These are phyloP conservation scores for Chalciporus chontae DNA, from an alignment of 768 basidiomycete genomes.

Conservation along the genomic window DNA sequence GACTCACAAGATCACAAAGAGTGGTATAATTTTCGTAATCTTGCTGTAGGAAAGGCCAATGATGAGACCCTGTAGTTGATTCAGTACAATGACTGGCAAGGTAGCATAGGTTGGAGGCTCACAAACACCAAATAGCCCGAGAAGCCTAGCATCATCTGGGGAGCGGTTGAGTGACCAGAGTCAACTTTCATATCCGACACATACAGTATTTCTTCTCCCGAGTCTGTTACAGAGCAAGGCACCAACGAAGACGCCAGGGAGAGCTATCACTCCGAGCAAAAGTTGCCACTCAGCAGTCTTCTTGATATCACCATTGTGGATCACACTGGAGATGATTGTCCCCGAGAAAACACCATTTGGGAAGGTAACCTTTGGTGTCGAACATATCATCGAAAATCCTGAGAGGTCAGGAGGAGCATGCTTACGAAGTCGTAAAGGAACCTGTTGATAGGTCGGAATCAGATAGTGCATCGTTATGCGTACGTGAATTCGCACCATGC, in stretches of 20 bases:
- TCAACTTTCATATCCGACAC: conserved; percentile 13
- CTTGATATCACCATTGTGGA: conserved; percentile 52
- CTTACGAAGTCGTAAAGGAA: conserved; percentile 67
- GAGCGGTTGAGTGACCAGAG: conserved; percentile 4
- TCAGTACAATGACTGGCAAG: not conserved
- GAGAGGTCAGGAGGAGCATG: not conserved
- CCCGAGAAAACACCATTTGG: conserved; percentile 71
- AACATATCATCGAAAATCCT: not conserved
- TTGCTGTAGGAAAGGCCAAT: conserved; percentile 60
- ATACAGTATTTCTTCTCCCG: conserved; percentile 55
- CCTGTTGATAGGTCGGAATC: conserved; percentile 31
- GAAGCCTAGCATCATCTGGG: conserved; percentile 65
- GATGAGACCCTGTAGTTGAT: conserved; percentile 38
- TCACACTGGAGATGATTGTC: conserved; percentile 64
- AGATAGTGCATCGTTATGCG: not conserved
- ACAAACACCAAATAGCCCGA: conserved; percentile 65
- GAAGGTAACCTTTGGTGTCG: conserved; percentile 52
- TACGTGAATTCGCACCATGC: conserved; percentile 47
- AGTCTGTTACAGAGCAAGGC: conserved; percentile 48
- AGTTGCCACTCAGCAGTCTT: conserved; percentile 67
- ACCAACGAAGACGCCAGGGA: conserved; percentile 59
- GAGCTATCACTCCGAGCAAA: conserved; percentile 55
- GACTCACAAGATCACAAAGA: conserved; percentile 66
- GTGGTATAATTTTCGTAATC: conserved; percentile 57
- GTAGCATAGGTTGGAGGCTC: conserved; percentile 6